Evolutionary conservation across 352 stramenopile genomes (phyloP), one percentile per base, ranked within the genome.

Genomic region (Globisporangium polare): DNA sequence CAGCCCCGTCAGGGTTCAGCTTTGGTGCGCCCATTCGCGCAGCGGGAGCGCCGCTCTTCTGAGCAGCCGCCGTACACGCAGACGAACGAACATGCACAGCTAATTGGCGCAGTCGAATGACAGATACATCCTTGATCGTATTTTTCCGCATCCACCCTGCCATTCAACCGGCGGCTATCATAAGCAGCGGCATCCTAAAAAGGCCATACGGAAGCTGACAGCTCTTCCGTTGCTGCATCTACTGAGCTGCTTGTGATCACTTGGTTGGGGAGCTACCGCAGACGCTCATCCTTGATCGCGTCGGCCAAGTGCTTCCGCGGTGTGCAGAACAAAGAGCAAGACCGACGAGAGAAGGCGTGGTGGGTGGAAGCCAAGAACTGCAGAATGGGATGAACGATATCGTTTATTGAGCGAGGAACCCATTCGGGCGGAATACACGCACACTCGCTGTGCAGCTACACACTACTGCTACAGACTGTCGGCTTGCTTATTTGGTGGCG

Each of bases 401-500:
- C 18, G 41, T 46, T 46, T 46, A 46, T 46, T 46, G 18, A 46
- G 41, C 29, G 29, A 33, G n/a, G n/a, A n/a, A n/a, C n/a, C n/a
- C n/a, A n/a, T n/a, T n/a, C n/a, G n/a, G n/a, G n/a, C n/a, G n/a
- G n/a, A n/a, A n/a, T n/a, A n/a, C n/a, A n/a, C n/a, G n/a, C n/a
- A n/a, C n/a, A 33, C 29, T 33, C n/a, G n/a, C 8, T 33, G 29
- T 33, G 29, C 29, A 7, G 29, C 29, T 33, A 7, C 29, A 47
- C 5, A 35, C 43, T 26, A 41, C 1, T 18, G 18, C 20, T 9
- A n/a, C n/a, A 42, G 5, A 17, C 4, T 15, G 1, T 13, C 18
- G 26, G 13, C 18, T 33, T 35, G 43, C 10, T 58, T 45, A 27
- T 27, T 60, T 65, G 52, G 35, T 51, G 63, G 69, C 49, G 63